Base-by-base conservation (phyloP, 2,329 filamentous ascomycete genomes). In the Purpureocillium lavendulum region DNA sequence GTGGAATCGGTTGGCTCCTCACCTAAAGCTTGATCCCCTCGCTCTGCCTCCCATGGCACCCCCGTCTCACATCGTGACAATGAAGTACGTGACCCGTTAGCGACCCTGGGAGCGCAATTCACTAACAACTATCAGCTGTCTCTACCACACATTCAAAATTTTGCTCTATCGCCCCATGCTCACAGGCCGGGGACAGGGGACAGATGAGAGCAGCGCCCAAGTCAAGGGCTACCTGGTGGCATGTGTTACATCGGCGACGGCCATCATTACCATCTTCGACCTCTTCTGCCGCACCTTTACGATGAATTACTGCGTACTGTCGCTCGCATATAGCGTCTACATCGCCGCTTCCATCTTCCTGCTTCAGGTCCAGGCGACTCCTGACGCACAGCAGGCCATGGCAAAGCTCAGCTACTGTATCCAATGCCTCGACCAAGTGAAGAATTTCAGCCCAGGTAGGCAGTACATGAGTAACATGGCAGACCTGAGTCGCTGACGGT, bases 111-210 rank as follows among this genome's bases (percentile, higher is more conserved):
- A 5, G 6, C 21, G 21, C 10, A 26, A 26, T 5, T 10, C 21
- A 10, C 21, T 30, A 14, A 30, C 16, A 13, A n/a, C 6, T 1
- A n/a, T 11, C 35, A 79, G 75, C 48, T 75, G 71, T 35, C 55
- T 80, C 3, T 81, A 77, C 43, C 73, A 78, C 44, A 77, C 73
- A 0, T 71, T 77, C 44, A 76, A 73, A 45, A 80, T 81, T 30
- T 62, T 80, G 4, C 62, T 80, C 1, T 74, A 78, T 48, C 68
- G 76, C 14, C 67, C 64, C n/a, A 66, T 67, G 64, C 64, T 69
- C 36, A 67, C 60, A 31, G 62, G 59, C 38, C 51, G 56, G 29
- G 56, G 53, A 9, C 52, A 56, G n/a, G 46, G 18, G 46, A 52
- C 7, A 51, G 60, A 7, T 54, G 51, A 1, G 58, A 58, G 17